A percentile compares a stretch with the other conserved stretches of the same genome.
These are phyloP conservation scores for Starmerella apis DNA, from an alignment of 805 yeast genomes.

Conservation along the genomic window DNA sequence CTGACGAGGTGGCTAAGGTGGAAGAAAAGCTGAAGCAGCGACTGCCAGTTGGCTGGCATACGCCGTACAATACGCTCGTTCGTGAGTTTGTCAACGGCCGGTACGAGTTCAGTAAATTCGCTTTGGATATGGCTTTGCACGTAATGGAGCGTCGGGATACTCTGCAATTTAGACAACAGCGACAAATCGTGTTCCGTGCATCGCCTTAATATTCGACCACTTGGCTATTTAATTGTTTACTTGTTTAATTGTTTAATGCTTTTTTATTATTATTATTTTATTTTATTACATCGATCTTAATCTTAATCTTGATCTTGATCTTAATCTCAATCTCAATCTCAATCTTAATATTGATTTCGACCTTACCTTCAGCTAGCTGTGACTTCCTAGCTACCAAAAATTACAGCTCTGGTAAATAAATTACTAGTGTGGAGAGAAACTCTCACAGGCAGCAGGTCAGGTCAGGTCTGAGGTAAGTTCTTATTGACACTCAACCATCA, in stretches of 20 bases:
- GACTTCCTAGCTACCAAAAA: too few species aligned
- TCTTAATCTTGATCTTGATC: neutral
- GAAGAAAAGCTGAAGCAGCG: conserved; percentile 81
- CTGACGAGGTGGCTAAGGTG: conserved; percentile 63
- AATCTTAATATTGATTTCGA: too few species aligned
- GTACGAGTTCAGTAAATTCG: conserved; percentile 47
- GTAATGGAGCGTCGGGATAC: conserved; percentile 77
- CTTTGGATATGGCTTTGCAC: conserved; percentile 55
- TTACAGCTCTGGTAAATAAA: too few species aligned
- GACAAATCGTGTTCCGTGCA: conserved; percentile 66
- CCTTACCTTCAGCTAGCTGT: too few species aligned
- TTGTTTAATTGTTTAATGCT: too few species aligned
- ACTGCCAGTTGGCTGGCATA: conserved; percentile 93
- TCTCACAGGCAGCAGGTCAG: too few species aligned
- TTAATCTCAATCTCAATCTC: neutral
- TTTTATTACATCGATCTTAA: neutral
- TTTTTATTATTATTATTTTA: neutral
- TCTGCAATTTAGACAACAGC: conserved; percentile 78
- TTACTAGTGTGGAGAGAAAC: too few species aligned
- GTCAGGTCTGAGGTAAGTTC: too few species aligned
- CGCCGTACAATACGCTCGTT: conserved; percentile 71
- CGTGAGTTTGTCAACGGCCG: conserved; percentile 49
- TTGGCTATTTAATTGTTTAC: neutral
- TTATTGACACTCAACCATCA: too few species aligned
- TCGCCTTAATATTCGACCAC: conserved; percentile 40